phyloP scores from a whole-genome alignment of 1,284 basidiomycete genomes.

The Ganoderma resinaceum region DNA sequence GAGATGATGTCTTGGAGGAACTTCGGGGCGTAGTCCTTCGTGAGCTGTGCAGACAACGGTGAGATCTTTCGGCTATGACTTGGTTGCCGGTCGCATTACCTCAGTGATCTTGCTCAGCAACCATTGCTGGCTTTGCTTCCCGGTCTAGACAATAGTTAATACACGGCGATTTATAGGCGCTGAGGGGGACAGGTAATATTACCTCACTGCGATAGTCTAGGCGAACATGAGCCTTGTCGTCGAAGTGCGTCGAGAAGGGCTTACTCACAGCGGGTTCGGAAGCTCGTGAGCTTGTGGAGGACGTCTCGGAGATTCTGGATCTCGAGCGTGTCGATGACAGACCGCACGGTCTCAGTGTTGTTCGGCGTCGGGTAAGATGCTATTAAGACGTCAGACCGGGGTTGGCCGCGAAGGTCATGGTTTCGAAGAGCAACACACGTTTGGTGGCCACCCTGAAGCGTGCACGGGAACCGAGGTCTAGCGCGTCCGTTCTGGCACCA shows the following conservation, averaged over 20 bases:
- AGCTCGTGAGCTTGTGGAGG: conserved; percentile 77
- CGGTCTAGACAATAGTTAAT: conserved; percentile 58
- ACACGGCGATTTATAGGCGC: conserved; percentile 15
- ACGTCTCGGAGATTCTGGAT: conserved; percentile 73
- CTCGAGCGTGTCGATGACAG: conserved; percentile 71
- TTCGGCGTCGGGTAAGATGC: conserved; percentile 61
- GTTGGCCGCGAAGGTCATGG: conserved; percentile 2
- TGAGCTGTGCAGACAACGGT: conserved; percentile 58
- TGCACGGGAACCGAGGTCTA: conserved; percentile 59
- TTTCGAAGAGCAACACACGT: conserved; percentile 42
- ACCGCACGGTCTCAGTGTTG: conserved; percentile 61
- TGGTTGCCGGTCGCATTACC: conserved; percentile 47
- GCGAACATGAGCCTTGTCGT: conserved; percentile 27
- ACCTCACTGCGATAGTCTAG: conserved; percentile 84
- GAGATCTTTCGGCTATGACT: conserved; percentile 9
- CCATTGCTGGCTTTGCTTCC: conserved; percentile 85
- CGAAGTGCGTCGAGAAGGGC: neutral
- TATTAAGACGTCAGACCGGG: neutral
- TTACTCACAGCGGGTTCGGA: conserved; percentile 70
- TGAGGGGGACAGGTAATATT: conserved; percentile 28
- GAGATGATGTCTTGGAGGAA: conserved; percentile 64
- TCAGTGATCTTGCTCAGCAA: conserved; percentile 75
- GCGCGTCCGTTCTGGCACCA: conserved; percentile 74
- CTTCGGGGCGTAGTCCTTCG: conserved; percentile 62
- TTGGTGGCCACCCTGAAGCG: conserved; percentile 44